Percentiles rank a stretch among this genome's conserved stretches.
phyloP scores from a whole-genome alignment of 495 filamentous ascomycete species.

The Talaromyces wortmannii region DNA sequence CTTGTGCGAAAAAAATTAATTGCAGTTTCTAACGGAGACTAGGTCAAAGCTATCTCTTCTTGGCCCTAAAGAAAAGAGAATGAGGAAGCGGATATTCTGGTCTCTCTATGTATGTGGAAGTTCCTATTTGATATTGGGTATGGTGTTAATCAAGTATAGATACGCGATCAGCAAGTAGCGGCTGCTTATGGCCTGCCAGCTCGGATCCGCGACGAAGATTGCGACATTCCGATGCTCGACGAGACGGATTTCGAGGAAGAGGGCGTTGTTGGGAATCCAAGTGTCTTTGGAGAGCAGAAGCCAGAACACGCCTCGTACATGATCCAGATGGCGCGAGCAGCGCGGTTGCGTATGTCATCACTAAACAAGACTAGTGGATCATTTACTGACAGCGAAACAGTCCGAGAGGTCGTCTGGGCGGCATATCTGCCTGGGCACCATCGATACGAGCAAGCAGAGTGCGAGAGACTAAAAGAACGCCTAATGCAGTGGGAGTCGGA shows the following conservation, averaged over 20 bases:
- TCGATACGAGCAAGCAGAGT: constrained; percentile 16
- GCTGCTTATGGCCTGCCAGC: constrained; percentile 30
- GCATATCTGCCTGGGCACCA: constrained; percentile 32
- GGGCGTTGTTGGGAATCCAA: constrained; percentile 13
- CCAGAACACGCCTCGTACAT: constrained; percentile 27
- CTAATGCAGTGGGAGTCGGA: constrained; percentile 28
- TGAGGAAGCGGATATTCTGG: constrained; percentile 44
- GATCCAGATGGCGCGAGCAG: constrained; percentile 35
- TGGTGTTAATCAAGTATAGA: constrained; percentile 8
- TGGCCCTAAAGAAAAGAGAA: constrained; percentile 18
- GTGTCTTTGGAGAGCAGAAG: constrained; percentile 21
- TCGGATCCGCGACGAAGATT: constrained; percentile 40
- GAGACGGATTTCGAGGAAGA: constrained; percentile 27
- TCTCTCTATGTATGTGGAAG: constrained; percentile 30
- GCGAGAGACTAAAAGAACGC: constrained; percentile 20
- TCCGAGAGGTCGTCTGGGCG: constrained; percentile 31
- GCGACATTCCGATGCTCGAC: constrained; percentile 33
- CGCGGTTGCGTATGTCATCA: constrained; percentile 24
- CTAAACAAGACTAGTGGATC: background rate
- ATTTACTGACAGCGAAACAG: constrained; percentile 10
- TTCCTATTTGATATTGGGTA: background rate
- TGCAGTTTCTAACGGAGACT: background rate
- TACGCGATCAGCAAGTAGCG: constrained; percentile 34
- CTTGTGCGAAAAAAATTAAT: constrained; percentile 7
- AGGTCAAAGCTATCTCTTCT: constrained; percentile 32